Conservation (phyloP, 192 early-diverging fungal genomes). For the Umbelopsis ramanniana region DNA sequence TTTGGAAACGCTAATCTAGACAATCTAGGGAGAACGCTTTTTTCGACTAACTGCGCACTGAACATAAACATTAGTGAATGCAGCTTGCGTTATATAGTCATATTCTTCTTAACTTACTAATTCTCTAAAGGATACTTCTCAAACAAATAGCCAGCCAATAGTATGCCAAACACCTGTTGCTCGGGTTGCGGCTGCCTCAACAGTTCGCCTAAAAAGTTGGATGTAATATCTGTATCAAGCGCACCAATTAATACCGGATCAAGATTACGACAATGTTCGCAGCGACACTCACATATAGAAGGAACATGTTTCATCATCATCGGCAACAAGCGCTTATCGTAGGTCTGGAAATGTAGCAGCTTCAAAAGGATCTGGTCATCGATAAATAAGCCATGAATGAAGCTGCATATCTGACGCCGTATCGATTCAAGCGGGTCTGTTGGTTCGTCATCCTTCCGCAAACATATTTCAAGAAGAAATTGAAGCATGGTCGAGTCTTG, state of each 20-base stretch:
- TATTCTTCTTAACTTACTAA: slow-evolving; percentile 42
- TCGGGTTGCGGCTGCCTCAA: slow-evolving; percentile 49
- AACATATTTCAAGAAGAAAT: slow-evolving; percentile 54
- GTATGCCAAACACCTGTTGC: slow-evolving; percentile 55
- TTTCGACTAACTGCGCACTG: slow-evolving; percentile 32
- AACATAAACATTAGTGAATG: not conserved
- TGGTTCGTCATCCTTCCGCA: not conserved
- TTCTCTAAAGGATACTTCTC: slow-evolving; percentile 57
- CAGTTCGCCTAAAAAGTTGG: slow-evolving; percentile 63
- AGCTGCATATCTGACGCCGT: slow-evolving; percentile 50
- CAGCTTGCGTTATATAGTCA: not conserved
- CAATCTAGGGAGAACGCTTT: slow-evolving; percentile 31
- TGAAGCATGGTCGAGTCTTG: slow-evolving; percentile 62
- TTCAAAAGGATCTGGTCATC: slow-evolving; percentile 59
- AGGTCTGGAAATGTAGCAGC: slow-evolving; percentile 66
- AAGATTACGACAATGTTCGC: not conserved
- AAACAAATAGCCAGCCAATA: slow-evolving; percentile 47
- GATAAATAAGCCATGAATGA: slow-evolving; percentile 65
- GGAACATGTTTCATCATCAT: slow-evolving; percentile 64
- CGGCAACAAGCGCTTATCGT: slow-evolving; percentile 51
- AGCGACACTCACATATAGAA: slow-evolving; percentile 54
- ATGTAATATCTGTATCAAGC: slow-evolving; percentile 44
- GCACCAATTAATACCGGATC: not conserved
- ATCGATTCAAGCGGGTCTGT: slow-evolving; percentile 24
- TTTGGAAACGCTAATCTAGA: slow-evolving; percentile 32